phyloP scores from a whole-genome alignment of 1,139 yeast genomes.

The Ogataea hybrid region DNA sequence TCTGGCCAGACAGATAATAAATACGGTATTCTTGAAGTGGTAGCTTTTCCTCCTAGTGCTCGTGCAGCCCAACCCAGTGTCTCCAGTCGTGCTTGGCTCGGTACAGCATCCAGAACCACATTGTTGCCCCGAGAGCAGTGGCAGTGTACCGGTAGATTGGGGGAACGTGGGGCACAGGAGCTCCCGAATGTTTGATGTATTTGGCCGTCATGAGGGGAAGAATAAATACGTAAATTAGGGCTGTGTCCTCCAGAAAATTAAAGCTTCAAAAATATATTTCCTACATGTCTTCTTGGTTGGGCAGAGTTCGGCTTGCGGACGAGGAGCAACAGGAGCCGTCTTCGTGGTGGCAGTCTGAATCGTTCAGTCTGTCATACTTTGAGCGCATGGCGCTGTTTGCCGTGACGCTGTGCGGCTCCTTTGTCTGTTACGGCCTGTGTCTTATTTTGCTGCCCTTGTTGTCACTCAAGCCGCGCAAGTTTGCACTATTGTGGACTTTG shows the following conservation, averaged over 20 bases:
- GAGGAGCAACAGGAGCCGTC: conserved; percentile 5
- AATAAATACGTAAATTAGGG: not conserved
- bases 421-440: conserved; percentile 53
- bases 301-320: conserved; percentile 3
- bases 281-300: conserved; percentile 6
- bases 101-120: too few relatives aligned
- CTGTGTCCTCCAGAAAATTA: not conserved
- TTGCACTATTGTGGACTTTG: too few relatives aligned
- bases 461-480: too few relatives aligned
- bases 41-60: too few relatives aligned
- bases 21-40: too few relatives aligned
- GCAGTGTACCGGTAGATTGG: conserved; percentile 53
- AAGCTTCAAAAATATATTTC: not conserved
- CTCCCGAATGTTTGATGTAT: conserved; percentile 54
- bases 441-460: conserved; percentile 56
- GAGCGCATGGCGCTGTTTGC: conserved; percentile 58
- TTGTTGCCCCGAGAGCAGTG: too few relatives aligned
- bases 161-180: conserved; percentile 54
- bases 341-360: conserved; percentile 4
- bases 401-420: conserved; percentile 53
- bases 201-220: conserved; percentile 14
- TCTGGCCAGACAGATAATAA: too few relatives aligned
- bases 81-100: too few relatives aligned
- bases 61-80: too few relatives aligned
- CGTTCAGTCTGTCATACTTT: conserved; percentile 52